Evolutionary conservation across 2,329 filamentous ascomycete species (phyloP).

Genomic region (Stemphylium beticola): DNA sequence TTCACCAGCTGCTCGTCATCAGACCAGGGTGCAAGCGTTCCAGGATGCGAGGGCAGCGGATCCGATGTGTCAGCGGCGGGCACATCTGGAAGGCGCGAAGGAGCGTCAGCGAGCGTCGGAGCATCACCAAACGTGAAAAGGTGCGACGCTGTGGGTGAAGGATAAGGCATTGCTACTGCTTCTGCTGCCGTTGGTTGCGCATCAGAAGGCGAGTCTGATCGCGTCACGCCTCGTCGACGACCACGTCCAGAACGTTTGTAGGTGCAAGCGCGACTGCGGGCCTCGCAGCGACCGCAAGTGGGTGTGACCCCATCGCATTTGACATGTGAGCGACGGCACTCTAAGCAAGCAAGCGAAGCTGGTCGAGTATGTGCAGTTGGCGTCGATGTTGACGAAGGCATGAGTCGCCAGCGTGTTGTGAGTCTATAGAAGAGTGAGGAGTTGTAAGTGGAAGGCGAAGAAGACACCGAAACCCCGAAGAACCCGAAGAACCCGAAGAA

Average conservation of each 20-base stretch:
- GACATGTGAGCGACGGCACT: conserved; percentile 55
- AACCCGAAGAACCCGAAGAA: not conserved
- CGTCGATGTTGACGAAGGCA: conserved; percentile 2
- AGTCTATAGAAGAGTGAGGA: not conserved
- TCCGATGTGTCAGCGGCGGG: not conserved
- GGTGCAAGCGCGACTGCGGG: conserved; percentile 48
- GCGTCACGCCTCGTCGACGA: conserved; percentile 40
- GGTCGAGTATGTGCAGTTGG: conserved; percentile 12
- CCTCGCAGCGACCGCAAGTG: conserved; percentile 50
- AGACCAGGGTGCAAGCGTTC: not conserved
- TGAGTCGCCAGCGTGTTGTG: not conserved
- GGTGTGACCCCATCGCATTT: conserved; percentile 57
- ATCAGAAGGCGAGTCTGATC: conserved; percentile 8
- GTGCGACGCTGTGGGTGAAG: not conserved
- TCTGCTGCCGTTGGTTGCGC: conserved; percentile 8
- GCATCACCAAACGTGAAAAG: not conserved
- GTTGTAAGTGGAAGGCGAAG: not conserved
- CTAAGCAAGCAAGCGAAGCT: conserved; percentile 52
- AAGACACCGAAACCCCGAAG: conserved; percentile 6
- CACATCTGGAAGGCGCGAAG: not conserved
- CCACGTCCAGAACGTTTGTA: conserved; percentile 57
- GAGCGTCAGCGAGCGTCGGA: not conserved
- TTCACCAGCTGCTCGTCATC: conserved; percentile 45
- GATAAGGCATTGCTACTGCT: not conserved
- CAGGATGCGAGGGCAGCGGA: not conserved